Percentiles rank a stretch among this genome's conserved stretches.
Conservation (phyloP, 192 early-diverging fungal species). For the Backusella morwellensis region DNA sequence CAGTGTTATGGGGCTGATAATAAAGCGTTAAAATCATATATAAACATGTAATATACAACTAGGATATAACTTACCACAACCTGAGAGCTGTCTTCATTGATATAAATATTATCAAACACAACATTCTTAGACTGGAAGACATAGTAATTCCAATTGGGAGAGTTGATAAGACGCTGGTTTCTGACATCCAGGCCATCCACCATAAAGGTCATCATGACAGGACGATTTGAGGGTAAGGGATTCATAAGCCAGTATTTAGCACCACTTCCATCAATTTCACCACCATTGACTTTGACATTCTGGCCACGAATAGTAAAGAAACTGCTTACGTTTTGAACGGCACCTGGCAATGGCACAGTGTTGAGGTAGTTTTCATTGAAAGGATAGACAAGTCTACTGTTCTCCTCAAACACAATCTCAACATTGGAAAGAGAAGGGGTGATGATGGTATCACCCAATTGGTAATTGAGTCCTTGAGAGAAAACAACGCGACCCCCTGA, state of each 20-base stretch:
- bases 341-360: neutral
- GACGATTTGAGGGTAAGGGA: neutral
- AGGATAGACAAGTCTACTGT: neutral
- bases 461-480: neutral
- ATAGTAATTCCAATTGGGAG: neutral
- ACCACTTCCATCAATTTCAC: neutral
- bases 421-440: neutral
- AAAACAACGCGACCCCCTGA: neutral
- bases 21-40: neutral
- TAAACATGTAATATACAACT: neutral
- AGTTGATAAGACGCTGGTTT: neutral
- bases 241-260: neutral
- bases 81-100: neutral
- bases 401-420: neutral
- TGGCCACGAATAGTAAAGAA: neutral
- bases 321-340: neutral
- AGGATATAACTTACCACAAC: neutral
- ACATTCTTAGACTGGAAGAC: neutral
- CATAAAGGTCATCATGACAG: neutral
- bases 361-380: neutral
- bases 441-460: neutral
- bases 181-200: neutral
- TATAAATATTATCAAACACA: neutral
- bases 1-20: neutral
- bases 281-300: neutral